Evolutionary conservation across 2,329 filamentous ascomycete species (phyloP).

Genomic region (Venturiaceae sp.): DNA sequence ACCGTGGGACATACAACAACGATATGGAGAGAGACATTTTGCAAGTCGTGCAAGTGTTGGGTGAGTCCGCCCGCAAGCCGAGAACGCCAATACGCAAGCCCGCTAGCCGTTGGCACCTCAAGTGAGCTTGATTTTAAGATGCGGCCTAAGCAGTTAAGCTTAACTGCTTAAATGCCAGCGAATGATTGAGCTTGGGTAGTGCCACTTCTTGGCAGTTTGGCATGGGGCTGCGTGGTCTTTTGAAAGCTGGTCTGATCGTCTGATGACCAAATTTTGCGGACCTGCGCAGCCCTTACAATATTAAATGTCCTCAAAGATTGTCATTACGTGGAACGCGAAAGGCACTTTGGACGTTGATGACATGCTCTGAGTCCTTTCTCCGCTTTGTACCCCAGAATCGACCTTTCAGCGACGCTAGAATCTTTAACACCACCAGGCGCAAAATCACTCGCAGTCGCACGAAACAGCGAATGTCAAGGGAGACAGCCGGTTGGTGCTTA

Average conservation of each 20-base stretch:
- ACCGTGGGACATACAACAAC: neutral
- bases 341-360: neutral
- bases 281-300: neutral
- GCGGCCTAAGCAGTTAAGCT: conserved; percentile 2
- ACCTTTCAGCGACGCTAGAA: neutral
- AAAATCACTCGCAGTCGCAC: neutral
- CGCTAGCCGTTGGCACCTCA: neutral
- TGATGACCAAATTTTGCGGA: neutral
- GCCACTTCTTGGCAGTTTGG: conserved; percentile 1
- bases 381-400: neutral
- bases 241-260: neutral
- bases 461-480: neutral
- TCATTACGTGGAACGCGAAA: neutral
- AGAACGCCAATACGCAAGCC: neutral
- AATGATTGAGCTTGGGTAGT: neutral
- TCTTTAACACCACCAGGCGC: neutral
- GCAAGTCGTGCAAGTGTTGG: neutral
- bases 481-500: neutral
- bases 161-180: neutral
- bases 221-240: neutral
- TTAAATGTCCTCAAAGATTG: neutral
- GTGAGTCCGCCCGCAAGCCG: neutral
- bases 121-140: neutral
- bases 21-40: neutral
- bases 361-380: neutral